Conservation (phyloP, 1,284 basidiomycete genomes). For the Naganishia sp. region DNA sequence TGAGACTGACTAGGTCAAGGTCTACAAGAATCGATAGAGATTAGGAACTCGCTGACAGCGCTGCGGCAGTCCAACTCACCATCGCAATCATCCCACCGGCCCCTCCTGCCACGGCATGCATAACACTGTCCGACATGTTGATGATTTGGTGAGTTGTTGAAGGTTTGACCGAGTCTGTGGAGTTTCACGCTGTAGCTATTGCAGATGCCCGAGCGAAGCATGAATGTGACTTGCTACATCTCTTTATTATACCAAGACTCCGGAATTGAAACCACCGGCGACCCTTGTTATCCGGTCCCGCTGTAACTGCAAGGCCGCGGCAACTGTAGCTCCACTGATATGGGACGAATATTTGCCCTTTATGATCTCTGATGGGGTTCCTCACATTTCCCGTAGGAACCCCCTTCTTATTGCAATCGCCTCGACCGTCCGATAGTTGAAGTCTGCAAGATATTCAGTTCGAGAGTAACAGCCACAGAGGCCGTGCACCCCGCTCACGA, state of each 20-base stretch:
- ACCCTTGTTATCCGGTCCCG: background rate
- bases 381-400: no score
- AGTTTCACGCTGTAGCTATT: background rate
- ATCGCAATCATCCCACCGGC: slow-evolving; percentile 88
- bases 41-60: slow-evolving; percentile 13
- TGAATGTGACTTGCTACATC: background rate
- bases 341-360: background rate
- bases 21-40: slow-evolving; percentile 33
- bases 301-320: slow-evolving; percentile 1
- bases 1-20: slow-evolving; percentile 51
- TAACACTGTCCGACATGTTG: slow-evolving; percentile 66
- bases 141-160: background rate
- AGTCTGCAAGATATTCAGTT: no score
- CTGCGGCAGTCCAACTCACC: slow-evolving; percentile 59
- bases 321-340: slow-evolving; percentile 1
- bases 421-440: no score
- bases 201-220: background rate
- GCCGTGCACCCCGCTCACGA: no score
- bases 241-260: slow-evolving; percentile 6
- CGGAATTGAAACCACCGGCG: background rate
- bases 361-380: background rate
- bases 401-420: no score
- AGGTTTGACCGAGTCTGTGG: background rate
- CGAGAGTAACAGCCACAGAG: no score
- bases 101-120: slow-evolving; percentile 87